phyloP scores from a whole-genome alignment of 2,329 filamentous ascomycete genomes.

The Metarhizium sp. region DNA sequence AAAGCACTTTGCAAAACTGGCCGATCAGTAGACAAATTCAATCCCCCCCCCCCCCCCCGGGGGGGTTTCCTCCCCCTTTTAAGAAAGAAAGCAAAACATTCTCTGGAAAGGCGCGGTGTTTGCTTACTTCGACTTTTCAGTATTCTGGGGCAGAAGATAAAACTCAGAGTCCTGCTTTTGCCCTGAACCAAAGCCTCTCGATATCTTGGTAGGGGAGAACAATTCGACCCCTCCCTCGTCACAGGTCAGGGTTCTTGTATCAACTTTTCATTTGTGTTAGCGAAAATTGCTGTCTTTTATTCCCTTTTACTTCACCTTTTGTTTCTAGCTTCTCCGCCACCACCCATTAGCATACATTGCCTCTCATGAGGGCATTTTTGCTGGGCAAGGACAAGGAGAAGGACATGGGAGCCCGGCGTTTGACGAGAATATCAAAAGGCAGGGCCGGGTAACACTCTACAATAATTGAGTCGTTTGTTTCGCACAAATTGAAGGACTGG shows the following conservation, averaged over 20 bases:
- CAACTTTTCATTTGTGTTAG: background rate
- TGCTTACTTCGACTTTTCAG: background rate
- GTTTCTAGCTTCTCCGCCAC: background rate
- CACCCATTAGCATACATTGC: background rate
- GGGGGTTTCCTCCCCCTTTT: no score
- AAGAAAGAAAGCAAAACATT: background rate
- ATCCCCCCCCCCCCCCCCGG: background rate
- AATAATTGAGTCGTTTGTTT: background rate
- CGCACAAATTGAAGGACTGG: background rate
- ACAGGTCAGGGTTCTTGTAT: background rate
- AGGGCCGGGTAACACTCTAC: conserved; percentile 1
- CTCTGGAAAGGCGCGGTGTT: background rate
- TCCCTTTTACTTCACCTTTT: background rate
- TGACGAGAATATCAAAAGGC: conserved; percentile 6
- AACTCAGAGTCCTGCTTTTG: background rate
- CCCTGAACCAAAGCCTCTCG: background rate
- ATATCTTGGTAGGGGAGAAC: background rate
- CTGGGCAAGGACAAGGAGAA: background rate
- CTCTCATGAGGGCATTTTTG: background rate
- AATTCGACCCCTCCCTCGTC: background rate
- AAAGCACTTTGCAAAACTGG: conserved; percentile 79
- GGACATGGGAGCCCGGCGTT: conserved; percentile 5
- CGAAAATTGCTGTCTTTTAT: background rate
- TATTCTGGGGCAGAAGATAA: background rate
- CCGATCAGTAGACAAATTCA: conserved; percentile 30